Percentiles rank a stretch among this genome's conserved stretches.
Conservation (phyloP, 2,329 filamentous ascomycete genomes). For the Emergomyces orientalis region DNA sequence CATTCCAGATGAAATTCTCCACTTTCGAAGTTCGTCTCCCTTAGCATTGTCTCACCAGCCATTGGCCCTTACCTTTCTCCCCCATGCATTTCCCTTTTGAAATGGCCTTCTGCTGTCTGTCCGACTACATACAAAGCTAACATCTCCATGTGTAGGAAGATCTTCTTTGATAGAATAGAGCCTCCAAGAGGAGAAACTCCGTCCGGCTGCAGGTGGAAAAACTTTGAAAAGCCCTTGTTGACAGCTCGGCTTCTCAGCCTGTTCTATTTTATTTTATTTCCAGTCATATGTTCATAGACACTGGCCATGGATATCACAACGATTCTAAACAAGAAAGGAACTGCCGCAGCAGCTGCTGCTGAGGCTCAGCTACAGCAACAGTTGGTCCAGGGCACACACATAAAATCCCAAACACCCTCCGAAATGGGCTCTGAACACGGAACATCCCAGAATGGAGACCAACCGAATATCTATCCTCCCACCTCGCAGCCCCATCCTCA, state of each 20-base stretch:
- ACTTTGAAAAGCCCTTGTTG: background rate
- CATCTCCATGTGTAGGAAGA: background rate
- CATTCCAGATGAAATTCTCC: background rate
- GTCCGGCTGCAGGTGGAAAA: background rate
- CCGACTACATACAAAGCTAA: background rate
- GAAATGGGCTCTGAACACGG: constrained; percentile 52
- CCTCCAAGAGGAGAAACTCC: background rate
- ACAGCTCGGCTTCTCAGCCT: background rate
- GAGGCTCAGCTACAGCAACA: constrained; percentile 38
- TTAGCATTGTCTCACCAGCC: background rate
- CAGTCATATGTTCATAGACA: background rate
- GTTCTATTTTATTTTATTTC: background rate
- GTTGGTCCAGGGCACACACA: constrained; percentile 32
- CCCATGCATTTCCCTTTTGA: background rate
- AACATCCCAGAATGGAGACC: constrained; percentile 47
- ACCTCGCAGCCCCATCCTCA: constrained; percentile 44
- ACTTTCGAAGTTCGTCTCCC: background rate
- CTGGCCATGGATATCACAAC: constrained; percentile 44
- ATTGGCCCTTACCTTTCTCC: background rate
- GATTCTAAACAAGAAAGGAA: constrained; percentile 43
- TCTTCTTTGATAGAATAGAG: background rate
- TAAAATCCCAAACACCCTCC: constrained; percentile 37
- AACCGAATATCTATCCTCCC: constrained; percentile 49
- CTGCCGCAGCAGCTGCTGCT: constrained; percentile 34
- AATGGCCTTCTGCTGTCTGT: background rate